Conservation (phyloP, 2,329 filamentous ascomycete species). For the Penicillium rolfsii region DNA sequence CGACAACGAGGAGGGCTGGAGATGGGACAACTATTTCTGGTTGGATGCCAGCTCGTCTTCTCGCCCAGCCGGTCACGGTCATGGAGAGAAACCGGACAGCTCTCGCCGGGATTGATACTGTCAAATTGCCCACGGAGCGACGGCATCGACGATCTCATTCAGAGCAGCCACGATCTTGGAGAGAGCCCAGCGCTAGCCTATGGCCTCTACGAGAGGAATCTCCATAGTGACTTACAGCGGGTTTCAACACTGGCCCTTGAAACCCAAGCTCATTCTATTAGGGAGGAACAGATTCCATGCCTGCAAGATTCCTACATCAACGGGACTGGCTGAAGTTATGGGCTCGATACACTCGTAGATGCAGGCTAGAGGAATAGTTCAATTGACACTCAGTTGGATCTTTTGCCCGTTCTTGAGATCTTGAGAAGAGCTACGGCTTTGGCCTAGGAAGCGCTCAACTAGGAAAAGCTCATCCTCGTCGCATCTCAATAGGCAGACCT, state of each 20-base stretch:
- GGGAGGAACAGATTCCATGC: neutral
- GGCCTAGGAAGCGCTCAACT: too few relatives aligned
- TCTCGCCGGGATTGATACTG: slow-evolving; percentile 11
- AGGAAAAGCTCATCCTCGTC: too few relatives aligned
- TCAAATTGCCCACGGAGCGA: slow-evolving; percentile 25
- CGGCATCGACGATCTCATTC: slow-evolving; percentile 44
- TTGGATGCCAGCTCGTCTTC: slow-evolving; percentile 22
- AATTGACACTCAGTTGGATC: too few relatives aligned
- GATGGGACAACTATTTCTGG: slow-evolving; percentile 28
- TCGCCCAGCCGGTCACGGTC: slow-evolving; percentile 9
- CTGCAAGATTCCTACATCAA: too few relatives aligned
- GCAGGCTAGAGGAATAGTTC: neutral
- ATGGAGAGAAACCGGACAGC: neutral
- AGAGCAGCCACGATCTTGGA: slow-evolving; percentile 44
- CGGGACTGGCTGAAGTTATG: too few relatives aligned
- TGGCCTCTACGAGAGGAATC: slow-evolving; percentile 43
- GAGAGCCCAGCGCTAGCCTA: slow-evolving; percentile 39
- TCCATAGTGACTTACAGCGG: neutral
- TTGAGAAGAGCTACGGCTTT: too few relatives aligned
- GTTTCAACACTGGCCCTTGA: neutral
- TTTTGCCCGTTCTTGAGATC: too few relatives aligned
- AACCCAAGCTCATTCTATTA: neutral
- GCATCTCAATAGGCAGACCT: too few relatives aligned
- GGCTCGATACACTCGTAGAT: neutral
- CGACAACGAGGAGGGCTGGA: slow-evolving; percentile 27